phyloP scores from a whole-genome alignment of 306 rosid genomes.

The Sesbania bispinosa region DNA sequence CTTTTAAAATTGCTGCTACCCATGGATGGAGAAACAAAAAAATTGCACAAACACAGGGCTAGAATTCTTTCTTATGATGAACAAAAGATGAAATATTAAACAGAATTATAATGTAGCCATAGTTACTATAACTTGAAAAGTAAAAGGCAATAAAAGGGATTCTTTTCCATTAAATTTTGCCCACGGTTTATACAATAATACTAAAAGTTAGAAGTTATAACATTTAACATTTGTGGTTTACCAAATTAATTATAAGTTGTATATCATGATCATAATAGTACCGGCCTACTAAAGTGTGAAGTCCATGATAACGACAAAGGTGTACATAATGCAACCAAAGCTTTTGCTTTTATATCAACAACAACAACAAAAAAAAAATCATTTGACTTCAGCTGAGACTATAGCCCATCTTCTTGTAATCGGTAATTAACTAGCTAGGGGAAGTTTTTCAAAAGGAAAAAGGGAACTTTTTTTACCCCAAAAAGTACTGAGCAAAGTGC shows the following conservation, averaged over 20 bases:
- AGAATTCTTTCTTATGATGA: neutral
- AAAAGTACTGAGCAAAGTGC: neutral
- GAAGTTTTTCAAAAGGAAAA: neutral
- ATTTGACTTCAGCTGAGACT: neutral
- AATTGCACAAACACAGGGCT: neutral
- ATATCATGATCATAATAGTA: neutral
- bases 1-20: neutral
- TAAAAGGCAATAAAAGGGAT: neutral
- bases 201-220: neutral
- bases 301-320: neutral
- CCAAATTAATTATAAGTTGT: neutral
- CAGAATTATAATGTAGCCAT: neutral
- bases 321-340: neutral
- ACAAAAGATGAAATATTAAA: neutral
- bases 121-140: neutral
- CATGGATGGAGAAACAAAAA: neutral
- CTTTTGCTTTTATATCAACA: neutral
- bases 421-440: neutral
- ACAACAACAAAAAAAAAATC: neutral
- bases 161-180: slow-evolving; percentile 4
- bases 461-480: neutral
- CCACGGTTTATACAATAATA: neutral
- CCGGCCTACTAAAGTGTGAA: neutral
- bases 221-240: neutral
- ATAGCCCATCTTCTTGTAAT: neutral